Evolutionary conservation across 2,329 filamentous ascomycete genomes (phyloP).

Genomic region (Aspergillus sp.): DNA sequence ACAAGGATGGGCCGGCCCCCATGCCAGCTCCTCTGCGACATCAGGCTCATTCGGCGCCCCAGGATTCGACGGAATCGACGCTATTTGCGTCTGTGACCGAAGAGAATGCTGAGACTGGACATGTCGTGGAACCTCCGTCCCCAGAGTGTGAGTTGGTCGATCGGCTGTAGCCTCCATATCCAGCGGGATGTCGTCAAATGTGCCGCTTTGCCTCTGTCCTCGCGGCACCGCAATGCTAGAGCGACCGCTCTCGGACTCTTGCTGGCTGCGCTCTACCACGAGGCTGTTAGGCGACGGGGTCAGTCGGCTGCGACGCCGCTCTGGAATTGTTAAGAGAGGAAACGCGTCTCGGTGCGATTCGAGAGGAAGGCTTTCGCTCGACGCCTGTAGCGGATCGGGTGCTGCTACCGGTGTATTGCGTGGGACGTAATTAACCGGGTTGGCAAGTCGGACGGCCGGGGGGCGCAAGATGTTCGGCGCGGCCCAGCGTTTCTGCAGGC

Average conservation of each 20-base stretch:
- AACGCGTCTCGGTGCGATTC: conserved; percentile 49
- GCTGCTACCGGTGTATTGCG: conserved; percentile 51
- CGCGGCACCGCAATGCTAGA: conserved; percentile 55
- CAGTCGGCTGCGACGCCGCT: conserved; percentile 56
- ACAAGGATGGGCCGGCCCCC: conserved; percentile 92
- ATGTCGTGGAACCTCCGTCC: conserved; percentile 35
- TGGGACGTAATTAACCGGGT: conserved; percentile 62
- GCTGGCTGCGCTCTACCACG: conserved; percentile 48
- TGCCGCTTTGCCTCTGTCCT: conserved; percentile 38
- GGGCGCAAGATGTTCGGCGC: conserved; percentile 28
- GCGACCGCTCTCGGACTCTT: conserved; percentile 48
- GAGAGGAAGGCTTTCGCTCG: conserved; percentile 35
- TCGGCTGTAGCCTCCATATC: conserved; percentile 21
- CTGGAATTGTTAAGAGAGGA: conserved; percentile 57
- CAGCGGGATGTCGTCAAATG: conserved; percentile 26
- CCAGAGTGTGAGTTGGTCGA: conserved; percentile 10
- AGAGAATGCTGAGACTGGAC: conserved; percentile 42
- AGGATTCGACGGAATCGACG: conserved; percentile 39
- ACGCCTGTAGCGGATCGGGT: conserved; percentile 31
- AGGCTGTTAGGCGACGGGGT: conserved; percentile 48
- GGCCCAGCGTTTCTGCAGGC: conserved; percentile 16
- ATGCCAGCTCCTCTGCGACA: conserved; percentile 71
- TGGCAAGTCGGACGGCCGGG: conserved; percentile 57
- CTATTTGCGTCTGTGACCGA: conserved; percentile 41
- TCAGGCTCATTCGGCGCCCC: conserved; percentile 49